A percentile compares a stretch with the other conserved stretches of the same genome.
These are phyloP conservation scores for Cucurbita maxima DNA, from an alignment of 306 rosid species.

Conservation along the genomic window DNA sequence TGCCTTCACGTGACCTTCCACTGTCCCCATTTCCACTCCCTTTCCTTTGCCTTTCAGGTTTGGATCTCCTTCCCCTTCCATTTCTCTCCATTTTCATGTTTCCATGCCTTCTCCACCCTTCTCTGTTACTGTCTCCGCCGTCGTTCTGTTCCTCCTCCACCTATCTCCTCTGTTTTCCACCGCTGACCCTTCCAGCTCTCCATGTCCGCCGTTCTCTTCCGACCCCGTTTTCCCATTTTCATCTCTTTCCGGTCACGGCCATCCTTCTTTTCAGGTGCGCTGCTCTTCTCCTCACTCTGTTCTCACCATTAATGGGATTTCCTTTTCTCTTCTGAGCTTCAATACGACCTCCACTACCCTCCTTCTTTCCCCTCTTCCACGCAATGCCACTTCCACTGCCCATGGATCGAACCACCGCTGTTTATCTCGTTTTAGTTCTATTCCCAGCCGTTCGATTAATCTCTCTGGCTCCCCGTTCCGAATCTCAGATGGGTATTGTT, in stretches of 20 bases:
- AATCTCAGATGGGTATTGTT: constrained; percentile 41
- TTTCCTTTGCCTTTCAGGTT: constrained; percentile 15
- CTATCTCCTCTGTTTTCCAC: neutral
- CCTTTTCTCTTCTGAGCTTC: constrained; percentile 49
- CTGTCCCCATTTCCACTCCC: neutral
- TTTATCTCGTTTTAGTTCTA: constrained; percentile 16
- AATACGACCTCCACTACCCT: constrained; percentile 49
- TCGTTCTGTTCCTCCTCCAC: constrained; percentile 3
- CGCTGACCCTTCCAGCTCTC: neutral
- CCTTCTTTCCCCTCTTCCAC: constrained; percentile 30
- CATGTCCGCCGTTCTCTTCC: constrained; percentile 56
- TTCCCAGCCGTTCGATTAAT: constrained; percentile 39
- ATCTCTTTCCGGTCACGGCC: constrained; percentile 57
- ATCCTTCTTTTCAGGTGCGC: constrained; percentile 64
- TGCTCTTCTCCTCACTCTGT: constrained; percentile 41
- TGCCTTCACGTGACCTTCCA: constrained; percentile 37
- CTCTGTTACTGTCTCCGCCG: neutral
- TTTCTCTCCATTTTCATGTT: constrained; percentile 18
- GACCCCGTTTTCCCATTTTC: constrained; percentile 59
- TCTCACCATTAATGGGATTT: constrained; percentile 42
- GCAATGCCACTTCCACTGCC: neutral
- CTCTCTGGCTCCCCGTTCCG: constrained; percentile 52
- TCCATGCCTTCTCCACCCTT: neutral
- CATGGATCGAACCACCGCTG: constrained; percentile 7
- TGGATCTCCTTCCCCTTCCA: neutral